Conservation (phyloP, 306 rosid species). For the Cucumis sativus region DNA sequence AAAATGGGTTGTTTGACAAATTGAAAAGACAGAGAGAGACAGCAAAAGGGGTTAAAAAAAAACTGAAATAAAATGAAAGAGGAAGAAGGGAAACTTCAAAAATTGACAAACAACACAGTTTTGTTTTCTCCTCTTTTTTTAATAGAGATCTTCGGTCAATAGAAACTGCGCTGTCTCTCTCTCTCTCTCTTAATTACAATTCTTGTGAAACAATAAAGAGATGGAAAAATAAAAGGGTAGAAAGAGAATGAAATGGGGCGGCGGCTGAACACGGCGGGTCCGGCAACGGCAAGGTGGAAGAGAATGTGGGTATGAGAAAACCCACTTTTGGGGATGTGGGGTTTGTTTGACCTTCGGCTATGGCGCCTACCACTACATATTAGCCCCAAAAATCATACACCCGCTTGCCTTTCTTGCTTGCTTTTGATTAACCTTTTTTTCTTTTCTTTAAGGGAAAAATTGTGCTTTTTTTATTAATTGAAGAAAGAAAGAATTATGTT, state of each 20-base stretch:
- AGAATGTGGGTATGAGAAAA: neutral
- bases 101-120: slow-evolving; percentile 1
- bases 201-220: neutral
- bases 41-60: neutral
- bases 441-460: neutral
- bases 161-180: slow-evolving; percentile 3
- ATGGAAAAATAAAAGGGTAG: neutral
- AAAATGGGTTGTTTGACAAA: neutral
- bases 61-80: neutral
- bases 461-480: neutral
- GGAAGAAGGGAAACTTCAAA: neutral
- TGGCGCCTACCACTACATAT: neutral
- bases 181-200: neutral
- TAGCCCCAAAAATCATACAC: neutral
- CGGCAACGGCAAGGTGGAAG: neutral
- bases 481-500: neutral
- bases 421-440: neutral
- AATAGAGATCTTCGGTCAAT: neutral
- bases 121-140: neutral
- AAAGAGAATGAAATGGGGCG: neutral
- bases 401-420: neutral
- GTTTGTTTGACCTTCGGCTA: slow-evolving; percentile 7
- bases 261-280: neutral
- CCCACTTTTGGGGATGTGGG: neutral
- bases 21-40: neutral